Percentiles rank a stretch among this genome's conserved stretches.
These are phyloP conservation scores for Petunia axillaris DNA, from an alignment of 257 asterid species.

Conservation along the genomic window DNA sequence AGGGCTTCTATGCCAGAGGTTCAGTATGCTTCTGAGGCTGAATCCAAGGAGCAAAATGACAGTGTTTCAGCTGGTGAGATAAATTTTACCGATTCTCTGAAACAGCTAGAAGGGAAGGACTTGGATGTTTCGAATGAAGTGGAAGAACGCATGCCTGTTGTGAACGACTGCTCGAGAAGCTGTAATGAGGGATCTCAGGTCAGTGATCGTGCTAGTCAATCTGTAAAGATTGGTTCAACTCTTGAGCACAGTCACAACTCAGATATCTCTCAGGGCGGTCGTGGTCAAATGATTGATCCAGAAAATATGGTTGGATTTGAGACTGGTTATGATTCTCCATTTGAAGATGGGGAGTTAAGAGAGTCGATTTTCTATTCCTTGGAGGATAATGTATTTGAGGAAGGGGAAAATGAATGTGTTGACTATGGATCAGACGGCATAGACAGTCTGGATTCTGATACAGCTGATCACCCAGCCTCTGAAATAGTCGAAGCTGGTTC, in stretches of 20 bases:
- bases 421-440: slow-evolving; percentile 86
- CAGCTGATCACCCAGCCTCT: slow-evolving; percentile 50
- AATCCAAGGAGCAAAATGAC: slow-evolving; percentile 34
- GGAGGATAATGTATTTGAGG: slow-evolving; percentile 55
- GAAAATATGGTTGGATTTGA: slow-evolving; percentile 37
- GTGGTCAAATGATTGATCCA: slow-evolving; percentile 34
- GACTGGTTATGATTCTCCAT: slow-evolving; percentile 82
- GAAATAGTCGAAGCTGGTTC: slow-evolving; percentile 64
- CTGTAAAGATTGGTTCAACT: slow-evolving; percentile 36
- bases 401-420: slow-evolving; percentile 60
- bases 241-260: slow-evolving; percentile 42
- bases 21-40: slow-evolving; percentile 33
- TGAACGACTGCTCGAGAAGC: slow-evolving; percentile 46
- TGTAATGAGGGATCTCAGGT: slow-evolving; percentile 38
- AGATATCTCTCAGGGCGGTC: slow-evolving; percentile 46
- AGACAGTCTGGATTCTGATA: slow-evolving; percentile 58
- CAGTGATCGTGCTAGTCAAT: slow-evolving; percentile 34
- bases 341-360: slow-evolving; percentile 90
- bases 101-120: slow-evolving; percentile 4
- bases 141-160: slow-evolving; percentile 15
- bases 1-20: slow-evolving; percentile 38
- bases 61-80: slow-evolving; percentile 2
- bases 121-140: slow-evolving; percentile 32
- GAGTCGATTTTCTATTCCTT: slow-evolving; percentile 54
- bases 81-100: slow-evolving; percentile 29